Evolutionary conservation across 441 rosid genomes (phyloP).

Genomic region (Gossypium gossypioides): DNA sequence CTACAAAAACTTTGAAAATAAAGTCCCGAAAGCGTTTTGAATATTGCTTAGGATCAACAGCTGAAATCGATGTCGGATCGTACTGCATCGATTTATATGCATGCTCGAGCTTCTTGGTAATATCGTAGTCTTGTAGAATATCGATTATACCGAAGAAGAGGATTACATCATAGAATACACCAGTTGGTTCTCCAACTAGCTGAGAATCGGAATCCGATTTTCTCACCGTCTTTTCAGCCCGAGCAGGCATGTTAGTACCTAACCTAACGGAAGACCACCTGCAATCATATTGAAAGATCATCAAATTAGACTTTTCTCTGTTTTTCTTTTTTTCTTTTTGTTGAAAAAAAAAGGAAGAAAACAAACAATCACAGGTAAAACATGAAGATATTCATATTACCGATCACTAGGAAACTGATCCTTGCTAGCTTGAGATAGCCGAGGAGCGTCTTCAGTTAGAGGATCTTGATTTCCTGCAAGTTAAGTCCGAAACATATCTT

Average conservation of each 20-base stretch:
- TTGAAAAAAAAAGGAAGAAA: background rate
- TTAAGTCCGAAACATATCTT: background rate
- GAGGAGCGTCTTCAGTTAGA: conserved; percentile 19
- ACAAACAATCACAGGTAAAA: background rate
- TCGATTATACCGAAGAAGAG: conserved; percentile 82
- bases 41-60: conserved; percentile 95
- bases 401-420: conserved; percentile 55
- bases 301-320: background rate
- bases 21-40: conserved; percentile 86
- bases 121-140: conserved; percentile 92
- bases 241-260: conserved; percentile 74
- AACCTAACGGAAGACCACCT: conserved; percentile 64
- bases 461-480: conserved; percentile 34
- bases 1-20: conserved; percentile 69
- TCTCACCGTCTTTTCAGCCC: conserved; percentile 63
- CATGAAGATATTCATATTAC: conserved; percentile 28
- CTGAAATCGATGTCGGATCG: conserved; percentile 88
- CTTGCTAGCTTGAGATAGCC: conserved; percentile 27
- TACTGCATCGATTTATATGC: conserved; percentile 93
- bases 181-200: conserved; percentile 75
- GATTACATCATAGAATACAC: conserved; percentile 65
- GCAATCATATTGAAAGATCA: conserved; percentile 12
- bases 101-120: conserved; percentile 95
- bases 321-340: background rate
- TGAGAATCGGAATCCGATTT: conserved; percentile 50